Conservation (phyloP, 2,329 filamentous ascomycete species). For the Monosporascus sp. region DNA sequence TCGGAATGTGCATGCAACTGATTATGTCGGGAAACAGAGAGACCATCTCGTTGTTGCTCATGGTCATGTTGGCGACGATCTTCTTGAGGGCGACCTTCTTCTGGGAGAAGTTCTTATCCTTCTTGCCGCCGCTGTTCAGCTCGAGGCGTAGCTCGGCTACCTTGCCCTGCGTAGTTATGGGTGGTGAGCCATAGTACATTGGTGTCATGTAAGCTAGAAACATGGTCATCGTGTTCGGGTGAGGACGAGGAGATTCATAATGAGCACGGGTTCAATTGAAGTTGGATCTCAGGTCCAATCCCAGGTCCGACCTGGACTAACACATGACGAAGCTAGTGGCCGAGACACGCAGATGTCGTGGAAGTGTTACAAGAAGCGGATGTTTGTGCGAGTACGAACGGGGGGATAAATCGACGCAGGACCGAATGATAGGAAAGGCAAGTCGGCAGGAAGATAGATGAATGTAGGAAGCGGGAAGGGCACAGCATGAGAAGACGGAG, state of each 20-base stretch:
- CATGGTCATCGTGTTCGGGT: slow-evolving; percentile 33
- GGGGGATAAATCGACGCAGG: neutral
- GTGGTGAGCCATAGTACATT: slow-evolving; percentile 40
- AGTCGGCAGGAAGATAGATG: too few relatives aligned
- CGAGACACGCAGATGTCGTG: slow-evolving; percentile 7
- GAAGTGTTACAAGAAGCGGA: neutral
- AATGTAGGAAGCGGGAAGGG: too few relatives aligned
- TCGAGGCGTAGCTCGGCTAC: slow-evolving; percentile 94
- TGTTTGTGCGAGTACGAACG: neutral
- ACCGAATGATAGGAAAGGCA: too few relatives aligned
- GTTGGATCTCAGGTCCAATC: neutral
- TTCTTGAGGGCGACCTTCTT: slow-evolving; percentile 99
- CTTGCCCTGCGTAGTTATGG: slow-evolving; percentile 79
- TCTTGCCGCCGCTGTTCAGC: slow-evolving; percentile 89
- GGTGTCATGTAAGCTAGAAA: slow-evolving; percentile 50
- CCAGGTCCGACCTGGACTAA: neutral
- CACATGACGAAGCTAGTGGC: slow-evolving; percentile 5
- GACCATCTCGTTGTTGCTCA: slow-evolving; percentile 99
- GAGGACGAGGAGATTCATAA: slow-evolving; percentile 15
- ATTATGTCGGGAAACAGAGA: slow-evolving; percentile 94
- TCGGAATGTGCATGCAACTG: slow-evolving; percentile 89
- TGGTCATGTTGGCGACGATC: slow-evolving; percentile 99
- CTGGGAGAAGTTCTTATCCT: slow-evolving; percentile 90
- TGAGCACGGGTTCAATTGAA: slow-evolving; percentile 3
- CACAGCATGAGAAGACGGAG: neutral